Percentiles rank a stretch among this genome's conserved stretches.
phyloP scores from a whole-genome alignment of 441 rosid species.

The Brassica hybrid region DNA sequence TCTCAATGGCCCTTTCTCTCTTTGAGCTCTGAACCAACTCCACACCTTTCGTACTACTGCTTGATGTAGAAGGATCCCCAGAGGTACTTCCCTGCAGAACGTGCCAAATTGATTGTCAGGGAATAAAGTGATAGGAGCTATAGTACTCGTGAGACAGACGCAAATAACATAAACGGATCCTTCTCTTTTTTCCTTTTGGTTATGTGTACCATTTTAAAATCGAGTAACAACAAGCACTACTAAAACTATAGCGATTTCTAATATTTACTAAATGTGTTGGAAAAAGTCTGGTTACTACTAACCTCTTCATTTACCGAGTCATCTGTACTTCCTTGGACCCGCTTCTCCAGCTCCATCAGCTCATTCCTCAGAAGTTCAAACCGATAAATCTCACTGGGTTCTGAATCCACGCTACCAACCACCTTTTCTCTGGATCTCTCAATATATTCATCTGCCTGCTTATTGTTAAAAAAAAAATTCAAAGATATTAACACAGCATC shows the following conservation, averaged over 20 bases:
- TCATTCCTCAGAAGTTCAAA: conserved; percentile 88
- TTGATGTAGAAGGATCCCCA: conserved; percentile 42
- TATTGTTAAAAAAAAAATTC: conserved; percentile 14
- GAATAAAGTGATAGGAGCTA: conserved; percentile 10
- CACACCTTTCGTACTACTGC: conserved; percentile 47
- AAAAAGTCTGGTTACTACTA: conserved; percentile 15
- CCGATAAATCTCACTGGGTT: conserved; percentile 73
- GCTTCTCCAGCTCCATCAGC: conserved; percentile 90
- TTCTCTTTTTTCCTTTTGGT: no score
- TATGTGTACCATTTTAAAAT: no score
- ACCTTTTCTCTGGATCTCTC: conserved; percentile 44
- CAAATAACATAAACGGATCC: no score
- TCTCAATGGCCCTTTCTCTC: conserved; percentile 73
- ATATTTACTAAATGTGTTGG: background rate
- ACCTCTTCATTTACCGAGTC: conserved; percentile 76
- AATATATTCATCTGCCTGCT: conserved; percentile 63
- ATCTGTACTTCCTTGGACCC: conserved; percentile 80
- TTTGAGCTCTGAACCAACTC: conserved; percentile 62
- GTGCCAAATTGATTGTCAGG: conserved; percentile 30
- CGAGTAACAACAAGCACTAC: no score
- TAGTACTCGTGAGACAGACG: conserved; percentile 1
- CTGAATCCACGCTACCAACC: conserved; percentile 47
- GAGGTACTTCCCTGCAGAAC: conserved; percentile 57
- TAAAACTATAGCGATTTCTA: no score
- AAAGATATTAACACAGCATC: conserved; percentile 26